Evolutionary conservation across 1,284 basidiomycete genomes (phyloP).

Genomic region (Neolentinus lepideus): DNA sequence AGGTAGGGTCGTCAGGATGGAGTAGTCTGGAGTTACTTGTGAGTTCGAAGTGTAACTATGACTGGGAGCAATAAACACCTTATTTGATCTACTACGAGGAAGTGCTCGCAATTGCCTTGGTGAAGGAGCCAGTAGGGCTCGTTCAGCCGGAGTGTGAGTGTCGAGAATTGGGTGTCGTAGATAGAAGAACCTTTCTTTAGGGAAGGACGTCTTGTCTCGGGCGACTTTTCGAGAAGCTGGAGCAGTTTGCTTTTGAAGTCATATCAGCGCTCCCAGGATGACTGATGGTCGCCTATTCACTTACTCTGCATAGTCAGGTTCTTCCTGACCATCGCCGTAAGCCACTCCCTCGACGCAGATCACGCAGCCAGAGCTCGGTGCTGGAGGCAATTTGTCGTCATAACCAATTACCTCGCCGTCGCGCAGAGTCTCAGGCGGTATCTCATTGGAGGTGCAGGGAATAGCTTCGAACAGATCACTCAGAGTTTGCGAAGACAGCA

Average conservation of each 20-base stretch:
- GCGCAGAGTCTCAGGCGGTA: slow-evolving; percentile 32
- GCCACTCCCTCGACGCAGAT: slow-evolving; percentile 52
- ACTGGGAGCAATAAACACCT: slow-evolving; percentile 32
- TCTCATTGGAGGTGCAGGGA: slow-evolving; percentile 54
- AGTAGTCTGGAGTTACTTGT: slow-evolving; percentile 34
- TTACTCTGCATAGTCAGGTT: slow-evolving; percentile 54
- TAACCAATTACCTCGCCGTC: slow-evolving; percentile 30
- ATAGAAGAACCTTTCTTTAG: slow-evolving; percentile 39
- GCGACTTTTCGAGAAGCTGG: slow-evolving; percentile 28
- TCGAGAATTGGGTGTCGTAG: slow-evolving; percentile 38
- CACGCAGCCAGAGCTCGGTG: slow-evolving; percentile 29
- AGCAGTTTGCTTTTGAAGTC: slow-evolving; percentile 36
- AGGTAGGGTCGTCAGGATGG: slow-evolving; percentile 45
- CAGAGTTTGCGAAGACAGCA: slow-evolving; percentile 66
- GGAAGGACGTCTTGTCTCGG: slow-evolving; percentile 23
- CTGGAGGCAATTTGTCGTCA: slow-evolving; percentile 13
- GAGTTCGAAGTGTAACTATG: slow-evolving; percentile 3
- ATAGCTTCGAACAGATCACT: slow-evolving; percentile 56
- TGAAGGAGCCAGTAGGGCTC: slow-evolving; percentile 80
- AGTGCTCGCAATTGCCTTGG: slow-evolving; percentile 76
- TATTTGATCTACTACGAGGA: slow-evolving; percentile 64
- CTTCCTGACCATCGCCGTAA: slow-evolving; percentile 45
- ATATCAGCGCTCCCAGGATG: slow-evolving; percentile 3
- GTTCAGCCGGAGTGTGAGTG: slow-evolving; percentile 52
- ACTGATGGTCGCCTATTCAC: slow-evolving; percentile 14